Base-by-base conservation (phyloP, 768 basidiomycete genomes). In the Melanogaster broomeanus region DNA sequence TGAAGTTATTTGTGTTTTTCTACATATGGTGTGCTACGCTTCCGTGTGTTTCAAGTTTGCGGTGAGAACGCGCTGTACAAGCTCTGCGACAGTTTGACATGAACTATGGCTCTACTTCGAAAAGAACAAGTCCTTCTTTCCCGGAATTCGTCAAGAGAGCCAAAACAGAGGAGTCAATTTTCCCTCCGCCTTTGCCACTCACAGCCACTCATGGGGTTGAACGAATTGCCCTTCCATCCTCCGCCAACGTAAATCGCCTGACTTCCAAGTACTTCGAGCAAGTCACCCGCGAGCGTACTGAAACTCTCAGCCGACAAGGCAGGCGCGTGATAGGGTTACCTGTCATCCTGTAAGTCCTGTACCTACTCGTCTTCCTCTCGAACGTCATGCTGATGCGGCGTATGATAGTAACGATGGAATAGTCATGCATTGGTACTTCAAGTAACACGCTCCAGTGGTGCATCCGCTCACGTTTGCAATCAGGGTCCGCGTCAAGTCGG, bases 341-440 rank as follows among this genome's bases (percentile, higher is more conserved):
- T 6, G 27, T 62, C 34, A 50, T 65, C 34, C 47, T 69, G 65
- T 67, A 48, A 61, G 65, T 57, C 34, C 16, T 19, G n/a, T 25
- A 2, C 5, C 38, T 30, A 25, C 33, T 16, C 43, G 19, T 2
- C 16, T 35, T 28, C n/a, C 43, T 12, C 38, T n/a, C 11, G 31
- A 38, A 7, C 35, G 30, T 9, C 42, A 28, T 19, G 39, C 48
- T 59, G 38, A 66, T 46, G n/a, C 37, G 24, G 18, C 18, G 33
- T 30, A 39, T 27, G 16, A 45, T 41, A 67, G 67, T 8, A 63
- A 58, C 37, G 67, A 71, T 19, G 61, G 65, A 2, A 63, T 69
- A 22, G 44, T 61, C 37, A 34, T 69, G 41, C 64, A 67, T 49
- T 71, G 69, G 69, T 63, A 61, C 40, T 42, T 42, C 30, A 13